Percentiles rank a stretch among this genome's conserved stretches.
These are phyloP conservation scores for Neofusicoccum laricinum DNA, from an alignment of 2,329 filamentous ascomycete genomes.

Conservation along the genomic window DNA sequence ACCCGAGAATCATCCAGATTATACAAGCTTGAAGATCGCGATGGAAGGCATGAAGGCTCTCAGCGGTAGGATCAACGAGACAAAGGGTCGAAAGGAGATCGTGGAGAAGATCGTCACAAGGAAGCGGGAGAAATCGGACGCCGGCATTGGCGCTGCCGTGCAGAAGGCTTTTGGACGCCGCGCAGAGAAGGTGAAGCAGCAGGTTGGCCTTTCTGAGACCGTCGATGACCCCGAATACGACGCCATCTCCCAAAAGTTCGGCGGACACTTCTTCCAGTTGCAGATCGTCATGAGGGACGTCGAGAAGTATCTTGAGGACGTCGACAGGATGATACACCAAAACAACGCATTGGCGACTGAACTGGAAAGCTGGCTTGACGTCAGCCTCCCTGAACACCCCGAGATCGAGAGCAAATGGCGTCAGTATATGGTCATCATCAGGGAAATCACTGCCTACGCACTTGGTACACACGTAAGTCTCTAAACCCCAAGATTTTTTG, in stretches of 20 bases:
- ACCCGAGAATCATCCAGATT: slow-evolving; percentile 79
- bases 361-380: slow-evolving; percentile 77
- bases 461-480: slow-evolving; percentile 9
- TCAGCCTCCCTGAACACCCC: slow-evolving; percentile 50
- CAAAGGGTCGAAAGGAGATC: slow-evolving; percentile 90
- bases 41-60: slow-evolving; percentile 66
- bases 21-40: slow-evolving; percentile 65
- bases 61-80: slow-evolving; percentile 76
- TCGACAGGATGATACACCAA: slow-evolving; percentile 74
- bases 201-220: slow-evolving; percentile 58
- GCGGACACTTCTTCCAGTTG: slow-evolving; percentile 85
- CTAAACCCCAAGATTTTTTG: neutral
- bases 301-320: slow-evolving; percentile 85
- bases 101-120: slow-evolving; percentile 81
- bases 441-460: slow-evolving; percentile 68
- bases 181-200: slow-evolving; percentile 78
- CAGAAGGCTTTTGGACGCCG: slow-evolving; percentile 83
- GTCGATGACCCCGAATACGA: slow-evolving; percentile 81
- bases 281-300: slow-evolving; percentile 92
- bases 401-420: slow-evolving; percentile 95
- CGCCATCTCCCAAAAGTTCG: slow-evolving; percentile 79
- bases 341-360: slow-evolving; percentile 78
- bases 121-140: slow-evolving; percentile 87
- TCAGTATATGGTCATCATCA: slow-evolving; percentile 81
- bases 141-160: slow-evolving; percentile 52